Conservation (phyloP, 257 asterid genomes). For the Solanum arcanum region DNA sequence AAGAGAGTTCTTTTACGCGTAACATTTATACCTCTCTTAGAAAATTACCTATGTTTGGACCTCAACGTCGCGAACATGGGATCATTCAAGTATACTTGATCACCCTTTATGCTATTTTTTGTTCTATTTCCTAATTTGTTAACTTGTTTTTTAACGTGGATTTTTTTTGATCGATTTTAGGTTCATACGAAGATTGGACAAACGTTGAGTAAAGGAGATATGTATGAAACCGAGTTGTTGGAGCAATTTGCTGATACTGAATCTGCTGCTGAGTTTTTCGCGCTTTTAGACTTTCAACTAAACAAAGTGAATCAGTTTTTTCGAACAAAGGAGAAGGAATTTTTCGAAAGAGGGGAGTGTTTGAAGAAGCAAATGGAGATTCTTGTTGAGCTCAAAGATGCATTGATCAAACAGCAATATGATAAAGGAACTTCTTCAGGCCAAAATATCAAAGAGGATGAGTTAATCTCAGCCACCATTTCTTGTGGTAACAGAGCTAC, state of each 20-base stretch:
- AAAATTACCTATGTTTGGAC: conserved; percentile 24
- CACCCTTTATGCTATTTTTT: not conserved
- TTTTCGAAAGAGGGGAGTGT: conserved; percentile 63
- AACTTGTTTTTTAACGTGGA: not conserved
- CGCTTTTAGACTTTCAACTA: conserved; percentile 64
- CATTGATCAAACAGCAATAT: conserved; percentile 19
- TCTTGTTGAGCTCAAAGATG: conserved; percentile 56
- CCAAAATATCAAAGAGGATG: conserved; percentile 45
- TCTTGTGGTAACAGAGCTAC: conserved; percentile 46
- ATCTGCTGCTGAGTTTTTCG: conserved; percentile 59
- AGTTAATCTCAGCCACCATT: conserved; percentile 64
- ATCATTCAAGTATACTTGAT: conserved; percentile 55
- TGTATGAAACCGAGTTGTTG: conserved; percentile 69
- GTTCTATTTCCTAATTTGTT: not conserved
- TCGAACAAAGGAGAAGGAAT: conserved; percentile 64
- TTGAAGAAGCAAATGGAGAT: conserved; percentile 76
- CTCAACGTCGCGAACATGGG: conserved; percentile 28
- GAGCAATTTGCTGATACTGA: conserved; percentile 64
- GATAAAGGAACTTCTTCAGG: conserved; percentile 19
- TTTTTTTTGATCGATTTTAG: conserved; percentile 15
- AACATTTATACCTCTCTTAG: conserved; percentile 20
- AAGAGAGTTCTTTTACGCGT: conserved; percentile 2
- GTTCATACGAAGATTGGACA: conserved; percentile 53
- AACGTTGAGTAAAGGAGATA: conserved; percentile 36
- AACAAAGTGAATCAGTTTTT: conserved; percentile 86